phyloP scores from a whole-genome alignment of 2,329 filamentous ascomycete species.

The Colletotrichum sp. region DNA sequence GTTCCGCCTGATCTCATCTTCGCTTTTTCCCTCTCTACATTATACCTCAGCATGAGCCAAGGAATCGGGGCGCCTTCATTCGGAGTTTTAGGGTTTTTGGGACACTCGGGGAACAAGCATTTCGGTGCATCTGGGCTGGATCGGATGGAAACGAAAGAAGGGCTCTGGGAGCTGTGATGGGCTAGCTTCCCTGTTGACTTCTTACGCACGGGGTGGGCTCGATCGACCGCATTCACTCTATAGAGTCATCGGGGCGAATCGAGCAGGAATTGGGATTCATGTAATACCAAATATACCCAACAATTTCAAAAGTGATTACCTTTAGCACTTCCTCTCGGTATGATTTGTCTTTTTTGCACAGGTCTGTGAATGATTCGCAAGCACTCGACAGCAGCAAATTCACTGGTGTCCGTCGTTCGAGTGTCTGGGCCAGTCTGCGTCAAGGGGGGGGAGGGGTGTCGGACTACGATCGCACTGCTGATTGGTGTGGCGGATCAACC shows the following conservation, averaged over 20 bases:
- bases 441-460: not conserved
- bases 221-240: not conserved
- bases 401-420: not conserved
- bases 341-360: not conserved
- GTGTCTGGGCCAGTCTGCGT: not conserved
- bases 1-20: not conserved
- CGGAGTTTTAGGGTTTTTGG: conserved; percentile 9
- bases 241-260: not conserved
- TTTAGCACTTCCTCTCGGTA: not conserved
- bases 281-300: conserved; percentile 20
- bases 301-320: conserved; percentile 8
- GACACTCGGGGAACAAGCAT: conserved; percentile 16
- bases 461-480: not conserved
- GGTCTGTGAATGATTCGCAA: not conserved
- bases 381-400: not conserved
- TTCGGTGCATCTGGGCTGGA: conserved; percentile 24
- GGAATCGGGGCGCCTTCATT: not conserved
- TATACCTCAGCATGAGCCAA: conserved; percentile 19
- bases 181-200: conserved; percentile 29
- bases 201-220: not conserved
- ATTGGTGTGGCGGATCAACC: not conserved
- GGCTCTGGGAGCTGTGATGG: conserved; percentile 34
- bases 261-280: conserved; percentile 18
- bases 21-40: not conserved
- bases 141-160: conserved; percentile 23